Conservation (phyloP, 257 asterid genomes). For the Voacanga thouarsii region DNA sequence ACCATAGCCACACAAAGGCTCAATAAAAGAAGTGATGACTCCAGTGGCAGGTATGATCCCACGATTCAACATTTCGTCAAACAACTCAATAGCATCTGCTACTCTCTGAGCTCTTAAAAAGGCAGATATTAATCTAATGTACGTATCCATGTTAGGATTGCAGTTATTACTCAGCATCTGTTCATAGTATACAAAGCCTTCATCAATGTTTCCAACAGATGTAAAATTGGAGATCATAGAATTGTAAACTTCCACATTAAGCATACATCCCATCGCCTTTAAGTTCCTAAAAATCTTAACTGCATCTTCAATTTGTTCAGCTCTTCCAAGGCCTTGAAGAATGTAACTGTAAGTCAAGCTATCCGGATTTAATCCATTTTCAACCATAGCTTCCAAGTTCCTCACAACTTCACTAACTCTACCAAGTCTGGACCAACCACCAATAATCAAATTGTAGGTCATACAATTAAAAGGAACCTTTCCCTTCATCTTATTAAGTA, state of each 20-base stretch:
- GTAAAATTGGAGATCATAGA: constrained; percentile 66
- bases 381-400: constrained; percentile 59
- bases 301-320: constrained; percentile 58
- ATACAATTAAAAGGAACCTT: constrained; percentile 41
- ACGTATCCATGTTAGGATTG: constrained; percentile 65
- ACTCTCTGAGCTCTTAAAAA: constrained; percentile 63
- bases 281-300: constrained; percentile 50
- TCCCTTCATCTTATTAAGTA: constrained; percentile 56
- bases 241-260: constrained; percentile 58
- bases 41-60: constrained; percentile 69
- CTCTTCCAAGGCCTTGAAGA: constrained; percentile 80
- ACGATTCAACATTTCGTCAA: constrained; percentile 71
- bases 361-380: constrained; percentile 64
- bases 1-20: constrained; percentile 76
- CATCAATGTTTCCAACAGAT: constrained; percentile 50
- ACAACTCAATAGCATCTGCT: constrained; percentile 78
- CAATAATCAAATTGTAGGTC: constrained; percentile 54
- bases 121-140: constrained; percentile 47
- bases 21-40: constrained; percentile 54
- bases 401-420: constrained; percentile 62
- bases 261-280: constrained; percentile 42
- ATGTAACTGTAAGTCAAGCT: constrained; percentile 54
- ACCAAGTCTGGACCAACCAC: constrained; percentile 82
- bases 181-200: constrained; percentile 48
- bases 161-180: constrained; percentile 41